Conservation (phyloP, 257 asterid genomes). For the Capsicum rhomboideum region DNA sequence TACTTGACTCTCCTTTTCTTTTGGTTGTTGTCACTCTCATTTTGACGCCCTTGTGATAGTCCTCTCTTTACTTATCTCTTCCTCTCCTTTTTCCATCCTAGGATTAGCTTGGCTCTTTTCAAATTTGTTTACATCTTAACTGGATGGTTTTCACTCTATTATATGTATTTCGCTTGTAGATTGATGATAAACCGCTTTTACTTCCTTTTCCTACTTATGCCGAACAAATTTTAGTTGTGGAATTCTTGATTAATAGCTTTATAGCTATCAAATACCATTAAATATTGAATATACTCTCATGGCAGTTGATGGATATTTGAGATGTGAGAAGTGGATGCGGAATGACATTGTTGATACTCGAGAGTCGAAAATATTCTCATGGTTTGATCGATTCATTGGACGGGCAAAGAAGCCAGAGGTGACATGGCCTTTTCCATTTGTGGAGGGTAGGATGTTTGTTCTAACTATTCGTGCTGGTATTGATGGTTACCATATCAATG, state of each 20-base stretch:
- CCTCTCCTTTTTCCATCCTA: not conserved
- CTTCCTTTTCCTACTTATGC: not conserved
- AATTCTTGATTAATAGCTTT: not conserved
- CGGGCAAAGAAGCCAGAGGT: slow-evolving; percentile 76
- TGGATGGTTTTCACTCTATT: not conserved
- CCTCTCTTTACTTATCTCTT: not conserved
- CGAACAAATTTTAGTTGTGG: not conserved
- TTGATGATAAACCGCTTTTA: not conserved
- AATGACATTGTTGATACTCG: slow-evolving; percentile 1
- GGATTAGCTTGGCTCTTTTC: not conserved
- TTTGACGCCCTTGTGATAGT: not conserved
- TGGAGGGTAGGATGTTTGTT: slow-evolving; percentile 82
- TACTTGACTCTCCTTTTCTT: not conserved
- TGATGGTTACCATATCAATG: slow-evolving; percentile 90
- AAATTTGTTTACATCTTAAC: not conserved
- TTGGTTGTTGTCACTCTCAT: not conserved
- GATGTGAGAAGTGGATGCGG: slow-evolving; percentile 3
- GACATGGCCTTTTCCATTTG: slow-evolving; percentile 53
- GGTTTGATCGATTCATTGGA: slow-evolving; percentile 73
- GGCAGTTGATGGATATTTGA: slow-evolving; percentile 13
- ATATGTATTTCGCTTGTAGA: not conserved
- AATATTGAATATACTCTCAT: not conserved
- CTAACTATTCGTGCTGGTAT: slow-evolving; percentile 91
- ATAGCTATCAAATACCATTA: not conserved
- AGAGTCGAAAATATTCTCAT: slow-evolving; percentile 29